phyloP scores from a whole-genome alignment of 805 yeast genomes.

The Suhomyces vadensis region DNA sequence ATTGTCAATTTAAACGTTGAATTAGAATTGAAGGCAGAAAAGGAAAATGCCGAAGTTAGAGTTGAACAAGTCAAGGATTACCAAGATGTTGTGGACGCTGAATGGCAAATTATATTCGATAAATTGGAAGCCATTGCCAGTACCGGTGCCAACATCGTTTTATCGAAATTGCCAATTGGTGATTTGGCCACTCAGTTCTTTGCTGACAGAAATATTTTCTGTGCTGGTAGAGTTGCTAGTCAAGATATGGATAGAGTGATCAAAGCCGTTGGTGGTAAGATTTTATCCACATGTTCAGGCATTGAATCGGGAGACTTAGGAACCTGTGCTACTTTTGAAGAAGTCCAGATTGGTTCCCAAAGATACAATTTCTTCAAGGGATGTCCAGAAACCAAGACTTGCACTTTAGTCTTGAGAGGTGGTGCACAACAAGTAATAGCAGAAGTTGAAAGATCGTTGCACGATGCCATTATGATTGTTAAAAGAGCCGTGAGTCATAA shows the following conservation, averaged over 20 bases:
- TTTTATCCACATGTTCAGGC: constrained; percentile 75
- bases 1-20: constrained; percentile 86
- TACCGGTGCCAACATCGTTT: constrained; percentile 89
- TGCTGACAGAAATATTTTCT: constrained; percentile 93
- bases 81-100: constrained; percentile 98
- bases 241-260: constrained; percentile 93
- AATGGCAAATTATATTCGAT: constrained; percentile 89
- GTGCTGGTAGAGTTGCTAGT: constrained; percentile 90
- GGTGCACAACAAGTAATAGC: constrained; percentile 98
- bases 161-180: constrained; percentile 95
- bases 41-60: constrained; percentile 97
- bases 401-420: constrained; percentile 91
- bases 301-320: constrained; percentile 74
- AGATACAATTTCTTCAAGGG: constrained; percentile 92
- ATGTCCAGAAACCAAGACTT: constrained; percentile 88
- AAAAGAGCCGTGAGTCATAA: constrained; percentile 89
- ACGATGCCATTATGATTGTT: constrained; percentile 98
- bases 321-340: constrained; percentile 83
- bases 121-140: constrained; percentile 80
- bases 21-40: constrained; percentile 95
- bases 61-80: constrained; percentile 91
- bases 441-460: constrained; percentile 95
- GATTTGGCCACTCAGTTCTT: constrained; percentile 98
- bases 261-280: constrained; percentile 89
- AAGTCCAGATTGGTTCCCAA: constrained; percentile 93